These are phyloP conservation scores for Gossypium laxum DNA, from an alignment of 441 rosid genomes.

Conservation along the genomic window DNA sequence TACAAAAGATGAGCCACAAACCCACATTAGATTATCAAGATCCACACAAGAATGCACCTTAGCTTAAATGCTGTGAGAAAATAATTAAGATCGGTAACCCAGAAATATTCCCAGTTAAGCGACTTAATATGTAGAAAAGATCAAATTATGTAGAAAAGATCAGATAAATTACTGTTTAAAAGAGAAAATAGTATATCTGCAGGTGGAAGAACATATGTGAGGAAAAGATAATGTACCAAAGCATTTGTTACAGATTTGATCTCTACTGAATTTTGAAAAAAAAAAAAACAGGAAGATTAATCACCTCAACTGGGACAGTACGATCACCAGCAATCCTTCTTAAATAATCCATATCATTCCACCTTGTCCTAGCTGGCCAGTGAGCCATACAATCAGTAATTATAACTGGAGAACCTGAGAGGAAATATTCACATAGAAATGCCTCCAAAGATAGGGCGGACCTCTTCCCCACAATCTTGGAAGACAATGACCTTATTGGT, in stretches of 20 bases:
- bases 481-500: constrained; percentile 54
- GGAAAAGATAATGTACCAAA: not conserved
- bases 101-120: not conserved
- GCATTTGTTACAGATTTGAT: not conserved
- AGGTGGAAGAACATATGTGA: not conserved
- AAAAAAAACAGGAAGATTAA: constrained; percentile 15
- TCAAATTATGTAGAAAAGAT: no score
- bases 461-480: constrained; percentile 58
- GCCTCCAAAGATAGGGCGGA: constrained; percentile 69
- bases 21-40: no score
- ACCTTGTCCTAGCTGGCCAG: constrained; percentile 84
- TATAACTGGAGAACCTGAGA: constrained; percentile 63
- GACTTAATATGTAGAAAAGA: not conserved
- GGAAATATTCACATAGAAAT: constrained; percentile 60
- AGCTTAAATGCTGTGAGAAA: not conserved
- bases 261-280: constrained; percentile 6
- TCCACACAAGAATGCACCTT: no score
- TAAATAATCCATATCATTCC: constrained; percentile 79
- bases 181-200: not conserved
- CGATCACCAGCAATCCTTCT: constrained; percentile 70
- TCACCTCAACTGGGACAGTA: constrained; percentile 96
- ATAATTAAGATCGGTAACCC: not conserved
- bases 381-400: constrained; percentile 80
- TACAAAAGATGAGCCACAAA: not conserved
- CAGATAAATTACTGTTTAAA: not conserved